phyloP scores from a whole-genome alignment of 169 alveolate species.

The Plasmodium reichenowi region DNA sequence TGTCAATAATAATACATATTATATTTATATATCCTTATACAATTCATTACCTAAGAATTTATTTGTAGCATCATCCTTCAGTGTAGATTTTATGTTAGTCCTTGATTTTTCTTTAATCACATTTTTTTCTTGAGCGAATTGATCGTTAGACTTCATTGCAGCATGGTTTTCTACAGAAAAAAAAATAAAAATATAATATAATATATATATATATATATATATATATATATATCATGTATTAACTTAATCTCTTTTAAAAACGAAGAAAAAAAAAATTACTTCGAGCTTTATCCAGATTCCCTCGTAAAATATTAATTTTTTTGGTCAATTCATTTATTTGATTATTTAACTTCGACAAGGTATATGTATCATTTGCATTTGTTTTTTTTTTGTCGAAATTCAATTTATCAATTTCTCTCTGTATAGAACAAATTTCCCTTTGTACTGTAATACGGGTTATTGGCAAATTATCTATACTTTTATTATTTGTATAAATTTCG shows the following conservation, averaged over 20 bases:
- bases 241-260: background rate
- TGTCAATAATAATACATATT: background rate
- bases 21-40: background rate
- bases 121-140: constrained; percentile 17
- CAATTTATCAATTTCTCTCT: constrained; percentile 57
- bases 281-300: constrained; percentile 52
- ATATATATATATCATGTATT: background rate
- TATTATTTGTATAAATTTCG: constrained; percentile 50
- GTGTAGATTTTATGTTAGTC: constrained; percentile 5
- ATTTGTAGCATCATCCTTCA: constrained; percentile 15
- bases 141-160: constrained; percentile 5
- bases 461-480: constrained; percentile 47
- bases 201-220: background rate
- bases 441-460: constrained; percentile 57
- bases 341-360: constrained; percentile 4
- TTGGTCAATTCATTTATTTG: constrained; percentile 41
- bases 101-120: constrained; percentile 11
- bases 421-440: constrained; percentile 62
- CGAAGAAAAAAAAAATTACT: constrained; percentile 8
- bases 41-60: constrained; percentile 20
- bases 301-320: constrained; percentile 39
- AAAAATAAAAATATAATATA: background rate
- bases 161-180: constrained; percentile 9
- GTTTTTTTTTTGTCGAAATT: constrained; percentile 26
- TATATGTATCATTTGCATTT: constrained; percentile 13